Evolutionary conservation across 2,329 filamentous ascomycete genomes (phyloP), one percentile per base, ranked within the genome.

Genomic region (Mariannaea elegans): DNA sequence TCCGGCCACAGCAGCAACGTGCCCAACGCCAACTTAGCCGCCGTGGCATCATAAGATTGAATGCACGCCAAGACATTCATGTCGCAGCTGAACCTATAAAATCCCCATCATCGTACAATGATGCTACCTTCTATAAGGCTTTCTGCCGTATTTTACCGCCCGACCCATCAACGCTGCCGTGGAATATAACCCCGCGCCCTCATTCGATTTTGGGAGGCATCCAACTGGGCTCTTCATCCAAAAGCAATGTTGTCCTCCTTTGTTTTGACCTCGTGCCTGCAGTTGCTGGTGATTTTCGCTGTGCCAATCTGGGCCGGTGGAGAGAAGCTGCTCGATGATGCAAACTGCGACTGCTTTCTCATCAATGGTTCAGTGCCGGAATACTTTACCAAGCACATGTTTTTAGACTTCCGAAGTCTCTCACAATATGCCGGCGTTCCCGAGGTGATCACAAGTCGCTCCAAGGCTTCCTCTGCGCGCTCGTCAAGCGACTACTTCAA

Each of bases 401-500:
- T 73, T 53, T 72, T 61, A 47, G 72, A 74, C 65, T 74, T 73
- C 52, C 66, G 71, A 8, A 69, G 63, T 12, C 64, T 74, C 0
- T 63, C 66, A 2, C 50, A 72, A 12, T 60, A 70, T 29, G 69
- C 68, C 14, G 59, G 66, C 12, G 72, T 74, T 0, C 77, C 78
- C 3, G 34, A 62, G 2, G 59, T 73, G 42, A 65, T 78, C 56
- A 51, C 61, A 4, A 71, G 69, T 29, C 31, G 62, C 9, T 54
- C 71, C 18, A 63, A 65, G 32, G 76, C 71, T 52, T 47, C 69
- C 7, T 54, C 69, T 0, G 78, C 78, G 1, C 47, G 46, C 6
- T 61, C 67, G 6, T 76, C 78, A 0, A 77, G 72, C 55, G 56
- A 65, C 21, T 79, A 72, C 61, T 80, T 81, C 59, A 69, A 56